Evolutionary conservation across 139 green algal species (phyloP), one percentile per base, ranked within the genome.

Genomic region (Chlamydomonas applanata): DNA sequence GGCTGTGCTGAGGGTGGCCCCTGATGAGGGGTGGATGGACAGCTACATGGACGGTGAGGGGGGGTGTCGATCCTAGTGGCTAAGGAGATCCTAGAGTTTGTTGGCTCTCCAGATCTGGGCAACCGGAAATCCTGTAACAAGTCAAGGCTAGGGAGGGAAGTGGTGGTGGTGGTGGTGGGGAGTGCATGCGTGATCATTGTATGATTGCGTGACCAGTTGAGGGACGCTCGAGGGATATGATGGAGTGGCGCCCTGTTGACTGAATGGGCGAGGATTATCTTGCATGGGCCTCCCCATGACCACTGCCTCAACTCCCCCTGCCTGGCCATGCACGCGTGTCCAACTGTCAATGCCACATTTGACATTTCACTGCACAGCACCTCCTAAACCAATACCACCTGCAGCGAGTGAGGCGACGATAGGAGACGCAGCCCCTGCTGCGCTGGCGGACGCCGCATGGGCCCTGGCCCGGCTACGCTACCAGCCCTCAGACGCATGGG

Each of bases 141-240:
- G 9, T 16, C 5, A 33, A n/a, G 7, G 27, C 61, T n/a, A 16
- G 25, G 7, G 61, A n/a, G 24, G 64, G 33, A 45, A 34, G 14
- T 32, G 11, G 25, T 62, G 67, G n/a, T 49, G 67, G 44, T 49
- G 67, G 20, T 33, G 67, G 17, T 54, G 64, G 33, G 3, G 36
- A 27, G 27, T n/a, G 24, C 25, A 25, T 34, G 54, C 33, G 29
- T 11, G 40, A 69, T n/a, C 16, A 32, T 1, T 81, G 75, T 68
- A 71, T 81, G 75, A n/a, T 76, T 1, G 75, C 44, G 14, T 81
- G 60, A n/a, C n/a, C n/a, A n/a, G n/a, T n/a, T n/a, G n/a, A n/a
- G n/a, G n/a, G n/a, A n/a, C n/a, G n/a, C n/a, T n/a, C n/a, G n/a
- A n/a, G n/a, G n/a, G n/a, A n/a, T n/a, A n/a, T n/a, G n/a, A n/a